Evolutionary conservation across 2,329 filamentous ascomycete genomes (phyloP), one percentile per base, ranked within the genome.

Genomic region (Cladophialophora carrionii): DNA sequence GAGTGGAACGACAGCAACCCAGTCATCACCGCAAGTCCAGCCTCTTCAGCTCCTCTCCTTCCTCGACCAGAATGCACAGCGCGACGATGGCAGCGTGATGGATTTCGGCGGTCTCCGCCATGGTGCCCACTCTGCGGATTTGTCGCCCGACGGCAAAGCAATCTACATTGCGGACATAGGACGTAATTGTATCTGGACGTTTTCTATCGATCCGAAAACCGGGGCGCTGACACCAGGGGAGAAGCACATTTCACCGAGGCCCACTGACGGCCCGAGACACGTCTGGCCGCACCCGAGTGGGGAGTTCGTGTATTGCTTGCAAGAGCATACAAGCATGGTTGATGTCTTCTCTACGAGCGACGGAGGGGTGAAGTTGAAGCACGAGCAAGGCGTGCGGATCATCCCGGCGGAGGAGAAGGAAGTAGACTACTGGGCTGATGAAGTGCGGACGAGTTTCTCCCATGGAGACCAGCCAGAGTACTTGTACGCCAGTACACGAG

Each of bases 151-250:
- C 52, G 68, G 70, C 14, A 55, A 59, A 17, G 65, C 67, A 3
- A 57, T 74, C 9, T 74, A 74, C 54, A 56, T 74, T 5, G 72
- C 72, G 0, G 72, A 74, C 65, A 74, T 73, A 2, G 72, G 73
- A 2, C 69, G 71, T 2, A 71, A 72, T 60, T 71, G 70, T 57
- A 72, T 72, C 57, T 72, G 70, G 70, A 70, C 69, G 7, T 72
- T 64, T 48, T 56, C 66, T 17, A 61, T 72, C n/a, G 62, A 62
- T n/a, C 43, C 56, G 22, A 26, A 17, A 32, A 57, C 57, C 7
- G 64, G 62, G 17, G 58, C 20, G 12, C 26, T 71, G n/a, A 65
- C 57, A 1, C 65, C 65, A 0, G 68, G 54, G n/a, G 66, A 70
- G 64, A 71, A 70, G 58, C 66, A 71, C 41, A 68, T 69, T 43